Evolutionary conservation across 2,329 filamentous ascomycete species (phyloP), one percentile per base, ranked within the genome.

Genomic region (Ophiostoma novo-ulmi): DNA sequence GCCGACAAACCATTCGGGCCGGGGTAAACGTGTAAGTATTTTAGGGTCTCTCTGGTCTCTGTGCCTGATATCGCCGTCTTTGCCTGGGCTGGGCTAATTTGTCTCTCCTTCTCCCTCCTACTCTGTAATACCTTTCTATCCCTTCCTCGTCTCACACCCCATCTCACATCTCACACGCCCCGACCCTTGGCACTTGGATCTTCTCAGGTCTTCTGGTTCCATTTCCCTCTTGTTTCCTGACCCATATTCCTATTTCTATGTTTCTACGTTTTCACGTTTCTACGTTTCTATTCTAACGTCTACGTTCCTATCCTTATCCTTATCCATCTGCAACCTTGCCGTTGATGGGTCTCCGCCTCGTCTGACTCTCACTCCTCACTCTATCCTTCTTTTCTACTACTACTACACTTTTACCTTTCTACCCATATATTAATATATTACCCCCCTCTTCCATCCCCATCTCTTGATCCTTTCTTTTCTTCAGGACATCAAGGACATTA

Each of bases 281-380:
- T 67, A 44, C 26, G 31, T 38, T 64, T 39, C 26, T 35, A 31
- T 39, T 8, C 38, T 44, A 31, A 31, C 3, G 31, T 52, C 38
- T 39, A 69, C 44, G n/a, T 55, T 48, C 36, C 36, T 55, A 70
- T 65, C 44, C 17, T 64, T 61, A 55, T 66, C 67, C 69, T 70
- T 69, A 67, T 69, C 69, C 69, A 55, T 70, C 65, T 72, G 71
- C 71, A 72, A 72, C 71, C 70, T 69, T 71, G 68, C 70, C 68
- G 70, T 44, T 41, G 66, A 55, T 68, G 31, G 55, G 67, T 44
- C 31, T 31, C 67, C 55, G 31, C 55, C 35, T 69, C 48, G 70
- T 44, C 68, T 35, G 31, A n/a, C n/a, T 39, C 63, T 41, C 63
- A 41, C 36, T n/a, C 35, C 35, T 26, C 13, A 20, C 61, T 38